phyloP scores from a whole-genome alignment of 176 grass and related monocot species.

The Cenchrus americanus region DNA sequence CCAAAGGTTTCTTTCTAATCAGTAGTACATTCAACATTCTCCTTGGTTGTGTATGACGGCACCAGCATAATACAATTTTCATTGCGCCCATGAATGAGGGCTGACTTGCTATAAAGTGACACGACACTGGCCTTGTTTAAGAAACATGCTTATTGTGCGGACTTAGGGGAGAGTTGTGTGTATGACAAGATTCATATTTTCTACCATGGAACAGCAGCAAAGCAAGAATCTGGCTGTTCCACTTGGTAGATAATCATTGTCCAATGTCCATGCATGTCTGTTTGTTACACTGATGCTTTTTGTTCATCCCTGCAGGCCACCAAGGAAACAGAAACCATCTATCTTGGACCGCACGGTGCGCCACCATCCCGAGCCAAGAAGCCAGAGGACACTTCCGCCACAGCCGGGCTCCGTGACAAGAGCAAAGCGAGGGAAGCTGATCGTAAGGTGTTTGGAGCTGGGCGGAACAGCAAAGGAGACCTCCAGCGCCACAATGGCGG shows the following conservation, averaged over 20 bases:
- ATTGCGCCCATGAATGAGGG: no score
- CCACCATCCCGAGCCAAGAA: conserved; percentile 70
- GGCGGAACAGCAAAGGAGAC: conserved; percentile 59
- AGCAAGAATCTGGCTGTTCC: background rate
- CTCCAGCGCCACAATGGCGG: conserved; percentile 44
- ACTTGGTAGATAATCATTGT: conserved; percentile 8
- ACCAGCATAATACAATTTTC: no score
- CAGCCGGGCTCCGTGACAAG: conserved; percentile 55
- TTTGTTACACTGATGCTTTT: background rate
- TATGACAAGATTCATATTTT: no score
- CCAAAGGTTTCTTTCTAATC: conserved; percentile 53
- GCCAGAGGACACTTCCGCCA: conserved; percentile 47
- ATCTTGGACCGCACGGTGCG: conserved; percentile 90
- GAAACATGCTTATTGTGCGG: no score
- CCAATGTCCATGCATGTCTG: background rate
- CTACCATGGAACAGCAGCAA: no score
- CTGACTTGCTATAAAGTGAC: no score
- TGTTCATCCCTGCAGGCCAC: conserved; percentile 34
- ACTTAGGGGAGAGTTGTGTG: no score
- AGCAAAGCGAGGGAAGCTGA: conserved; percentile 71
- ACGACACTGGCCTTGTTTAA: no score
- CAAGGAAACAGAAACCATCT: conserved; percentile 78
- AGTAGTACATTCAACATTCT: no score
- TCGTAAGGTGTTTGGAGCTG: conserved; percentile 49
- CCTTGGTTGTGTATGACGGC: no score